phyloP scores from a whole-genome alignment of 1,284 basidiomycete species.

The Cryptococcus sp. region DNA sequence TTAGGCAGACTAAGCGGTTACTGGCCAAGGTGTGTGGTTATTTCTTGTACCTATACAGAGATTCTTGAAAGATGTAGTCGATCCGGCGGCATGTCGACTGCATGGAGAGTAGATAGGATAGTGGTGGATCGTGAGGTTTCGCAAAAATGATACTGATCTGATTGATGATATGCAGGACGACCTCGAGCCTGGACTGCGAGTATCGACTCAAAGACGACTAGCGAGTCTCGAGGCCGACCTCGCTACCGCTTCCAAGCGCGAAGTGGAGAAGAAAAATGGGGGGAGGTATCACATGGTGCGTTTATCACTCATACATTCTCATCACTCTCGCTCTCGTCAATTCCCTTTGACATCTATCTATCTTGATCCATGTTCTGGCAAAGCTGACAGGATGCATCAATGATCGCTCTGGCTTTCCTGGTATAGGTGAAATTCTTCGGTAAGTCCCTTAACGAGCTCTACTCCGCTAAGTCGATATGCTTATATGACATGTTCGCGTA shows the following conservation, averaged over 20 bases:
- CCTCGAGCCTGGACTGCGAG: constrained; percentile 72
- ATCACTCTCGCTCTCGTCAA: neutral
- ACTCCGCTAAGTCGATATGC: neutral
- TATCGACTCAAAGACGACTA: constrained; percentile 73
- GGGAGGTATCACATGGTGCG: constrained; percentile 71
- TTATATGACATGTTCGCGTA: constrained; percentile 36
- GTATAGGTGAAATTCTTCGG: constrained; percentile 77
- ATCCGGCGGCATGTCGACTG: neutral
- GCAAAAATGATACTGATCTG: neutral
- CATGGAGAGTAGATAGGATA: neutral
- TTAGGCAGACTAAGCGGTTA: constrained; percentile 75
- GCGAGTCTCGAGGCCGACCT: constrained; percentile 75
- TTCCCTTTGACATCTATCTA: neutral
- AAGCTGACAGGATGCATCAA: too few species aligned
- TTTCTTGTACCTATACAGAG: neutral
- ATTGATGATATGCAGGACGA: constrained; percentile 60
- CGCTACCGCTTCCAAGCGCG: constrained; percentile 61
- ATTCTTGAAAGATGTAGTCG: neutral
- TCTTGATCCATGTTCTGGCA: too few species aligned
- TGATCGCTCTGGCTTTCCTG: neutral
- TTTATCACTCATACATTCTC: neutral
- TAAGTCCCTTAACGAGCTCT: constrained; percentile 50
- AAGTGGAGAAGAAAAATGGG: constrained; percentile 71
- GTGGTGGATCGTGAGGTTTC: neutral
- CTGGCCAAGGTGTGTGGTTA: constrained; percentile 65